Evolutionary conservation across 2,329 filamentous ascomycete genomes (phyloP), one percentile per base, ranked within the genome.

Genomic region (Colletotrichum tropicale): DNA sequence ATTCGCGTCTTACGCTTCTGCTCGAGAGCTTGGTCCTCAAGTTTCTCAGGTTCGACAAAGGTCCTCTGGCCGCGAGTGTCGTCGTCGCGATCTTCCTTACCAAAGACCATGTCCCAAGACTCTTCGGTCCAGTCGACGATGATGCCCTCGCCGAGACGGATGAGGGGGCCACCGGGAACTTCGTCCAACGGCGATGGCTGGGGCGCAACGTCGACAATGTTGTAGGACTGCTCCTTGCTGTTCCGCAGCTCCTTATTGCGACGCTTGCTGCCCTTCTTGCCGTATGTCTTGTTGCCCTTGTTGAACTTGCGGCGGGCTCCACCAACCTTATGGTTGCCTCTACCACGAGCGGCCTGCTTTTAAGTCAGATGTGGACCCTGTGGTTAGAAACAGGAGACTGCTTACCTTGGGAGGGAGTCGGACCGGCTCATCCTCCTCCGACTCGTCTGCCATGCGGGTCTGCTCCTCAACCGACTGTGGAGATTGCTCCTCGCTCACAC

Each of bases 41-140:
- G 84, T 32, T 86, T 89, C 52, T 91, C 87, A 13, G 90, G 83
- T 4, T 88, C 82, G 7, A 84, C 83, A 84, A 90, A 94, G 0
- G 92, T 94, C 55, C 89, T 87, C 28, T 87, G 83, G 58, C 94
- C 95, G 43, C 92, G 90, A 36, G 89, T 82, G 12, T 90, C 83
- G 13, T 86, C 78, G 81, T 36, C 79, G 77, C 71, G 80, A 77
- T 78, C 43, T 52, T 52, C 83, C n/a, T 84, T 84, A 58, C 87
- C 87, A 81, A 98, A 98, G 26, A 98, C 87, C 18, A 87, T 87
- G 21, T 96, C 92, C 82, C 91, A 94, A 8, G 92, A 93, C 9
- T 93, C 88, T 9, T 92, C 87, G 58, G 88, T 91, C 96, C 96
- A 99, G 80, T 98, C 96, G 13, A 98, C 90, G 8, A 98, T 88